Evolutionary conservation across 352 stramenopile species (phyloP), one percentile per base, ranked within the genome.

Genomic region (Elongisporangium anandrum): DNA sequence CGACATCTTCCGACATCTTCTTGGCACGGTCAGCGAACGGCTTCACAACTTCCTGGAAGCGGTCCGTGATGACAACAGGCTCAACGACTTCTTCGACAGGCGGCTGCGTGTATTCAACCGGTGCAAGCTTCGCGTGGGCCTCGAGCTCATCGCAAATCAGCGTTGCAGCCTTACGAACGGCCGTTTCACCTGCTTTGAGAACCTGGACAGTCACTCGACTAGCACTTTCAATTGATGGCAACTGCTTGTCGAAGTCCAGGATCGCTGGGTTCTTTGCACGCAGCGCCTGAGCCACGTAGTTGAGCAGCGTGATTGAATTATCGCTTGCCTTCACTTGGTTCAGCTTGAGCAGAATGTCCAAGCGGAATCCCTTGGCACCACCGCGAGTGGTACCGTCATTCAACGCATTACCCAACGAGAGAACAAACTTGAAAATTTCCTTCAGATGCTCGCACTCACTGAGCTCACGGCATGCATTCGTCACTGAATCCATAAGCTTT

Each of bases 371-470:
- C 61, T 88, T 92, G 13, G 88, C 90, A 23, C 81, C 83, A 39
- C 91, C 90, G n/a, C 85, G 78, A 3, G 85, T 68, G 10, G 85
- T 94, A 39, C 85, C 85, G 57, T 92, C 88, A 57, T 97, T 97
- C 52, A 97, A 65, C n/a, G 88, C 87, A 60, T 97, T 97, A 24
- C 91, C 91, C 16, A 97, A 65, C 15, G 81, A 83, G 38, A 97
- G 45, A 17, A 97, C 84, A 2, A 96, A 72, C 17, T 81, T 72
- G 52, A 97, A 88, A 34, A 96, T 90, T 51, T 97, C 79, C 52
- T 90, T 81, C 13, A 99, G 67, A 49, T 89, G 90, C 7, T 85
- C 70, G 47, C 88, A 97, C 26, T 81, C 73, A 62, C 96, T 85
- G 15, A 98, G 66, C 66, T 98, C 91, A 3, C 73, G 68, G 55